Base-by-base conservation (phyloP, 768 basidiomycete species). In the Leccinum fibrillosum region DNA sequence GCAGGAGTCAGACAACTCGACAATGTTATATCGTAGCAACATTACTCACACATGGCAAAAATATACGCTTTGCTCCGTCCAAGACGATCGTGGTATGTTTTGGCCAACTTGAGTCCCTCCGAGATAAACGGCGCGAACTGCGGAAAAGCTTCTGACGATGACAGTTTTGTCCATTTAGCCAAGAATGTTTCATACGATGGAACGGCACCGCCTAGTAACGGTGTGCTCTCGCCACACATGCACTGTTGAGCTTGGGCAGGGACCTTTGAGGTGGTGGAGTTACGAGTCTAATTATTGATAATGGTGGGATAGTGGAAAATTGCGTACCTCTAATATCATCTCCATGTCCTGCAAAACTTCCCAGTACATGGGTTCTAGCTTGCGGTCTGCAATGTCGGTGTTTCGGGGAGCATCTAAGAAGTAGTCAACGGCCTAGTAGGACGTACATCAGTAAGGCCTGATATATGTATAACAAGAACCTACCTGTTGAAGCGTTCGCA, bases 291-390 rank as follows among this genome's bases (percentile, higher is more conserved):
- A 26, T 26, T 26, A 26, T 26, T 26, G 26, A 26, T 26, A 26
- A 26, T 26, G 6, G 26, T 26, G 25, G 25, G 25, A 26, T 26
- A 26, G 25, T 26, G 25, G 25, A 26, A 26, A 39, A 39, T 15
- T n/a, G 17, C 17, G 37, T 39, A 62, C 53, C 60, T 52, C 51
- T 11, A 62, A 49, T 7, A 62, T 32, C 2, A 61, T 45, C 32
- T 62, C 61, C 25, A 59, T 19, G 37, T 59, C 58, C n/a, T 62
- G 54, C 4, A 62, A 17, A 10, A 55, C 49, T 10, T 51, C 25
- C 58, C 57, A 62, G 7, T 62, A 49, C 10, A 49, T 2, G 5
- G 13, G n/a, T 21, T 19, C 32, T 10, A 62, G n/a, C 17, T 25
- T 28, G 19, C 15, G 13, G 9, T 42, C 5, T 5, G 34, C 19